Percentiles rank a stretch among this genome's conserved stretches.
Evolutionary conservation across 2,329 filamentous ascomycete species (phyloP).

Genomic region (Penicillium sp.): DNA sequence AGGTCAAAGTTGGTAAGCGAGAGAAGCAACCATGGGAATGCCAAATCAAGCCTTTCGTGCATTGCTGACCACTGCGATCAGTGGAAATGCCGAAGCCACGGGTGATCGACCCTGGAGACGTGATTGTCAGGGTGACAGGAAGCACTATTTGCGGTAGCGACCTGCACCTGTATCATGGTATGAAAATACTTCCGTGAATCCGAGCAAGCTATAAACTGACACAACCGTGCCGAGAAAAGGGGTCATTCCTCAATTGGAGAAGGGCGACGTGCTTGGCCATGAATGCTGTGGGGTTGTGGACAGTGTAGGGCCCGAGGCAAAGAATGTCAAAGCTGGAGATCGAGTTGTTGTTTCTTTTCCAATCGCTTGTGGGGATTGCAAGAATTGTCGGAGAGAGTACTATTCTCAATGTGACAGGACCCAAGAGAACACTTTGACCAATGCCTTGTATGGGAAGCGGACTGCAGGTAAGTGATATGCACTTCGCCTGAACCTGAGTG

Average conservation of each 20-base stretch:
- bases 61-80: conserved; percentile 20
- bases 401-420: conserved; percentile 78
- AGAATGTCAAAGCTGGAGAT: conserved; percentile 56
- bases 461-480: conserved; percentile 57
- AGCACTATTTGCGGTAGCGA: conserved; percentile 62
- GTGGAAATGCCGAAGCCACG: conserved; percentile 67
- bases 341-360: conserved; percentile 84
- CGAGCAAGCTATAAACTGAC: neutral
- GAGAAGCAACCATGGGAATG: neutral
- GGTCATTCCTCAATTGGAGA: conserved; percentile 56
- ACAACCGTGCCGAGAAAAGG: conserved; percentile 20
- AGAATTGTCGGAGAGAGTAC: conserved; percentile 74
- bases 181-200: neutral
- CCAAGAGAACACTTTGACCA: conserved; percentile 67
- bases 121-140: conserved; percentile 74
- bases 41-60: neutral
- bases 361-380: conserved; percentile 67
- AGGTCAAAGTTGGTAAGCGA: conserved; percentile 60
- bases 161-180: conserved; percentile 51
- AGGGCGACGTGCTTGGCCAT: conserved; percentile 66
- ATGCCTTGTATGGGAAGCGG: conserved; percentile 73
- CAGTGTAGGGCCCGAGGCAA: conserved; percentile 55
- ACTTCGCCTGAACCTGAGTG: neutral
- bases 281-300: conserved; percentile 55
- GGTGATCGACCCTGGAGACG: conserved; percentile 70